Evolutionary conservation across 2,329 filamentous ascomycete genomes (phyloP).

Genomic region (Colletotrichum zoysiae): DNA sequence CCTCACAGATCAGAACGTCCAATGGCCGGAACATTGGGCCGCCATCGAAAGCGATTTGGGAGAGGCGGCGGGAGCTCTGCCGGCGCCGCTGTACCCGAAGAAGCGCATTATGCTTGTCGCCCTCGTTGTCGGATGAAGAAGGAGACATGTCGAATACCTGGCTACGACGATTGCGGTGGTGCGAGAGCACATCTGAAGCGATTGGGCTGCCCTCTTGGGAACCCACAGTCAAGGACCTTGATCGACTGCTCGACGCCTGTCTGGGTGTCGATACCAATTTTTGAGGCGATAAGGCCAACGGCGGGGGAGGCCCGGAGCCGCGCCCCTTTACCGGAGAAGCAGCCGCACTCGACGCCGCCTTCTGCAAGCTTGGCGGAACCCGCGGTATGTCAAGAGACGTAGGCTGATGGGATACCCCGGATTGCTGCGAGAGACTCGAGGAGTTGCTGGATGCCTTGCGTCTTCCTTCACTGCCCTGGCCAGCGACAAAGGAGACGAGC

Average conservation of each 20-base stretch:
- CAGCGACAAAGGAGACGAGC: slow-evolving; percentile 95
- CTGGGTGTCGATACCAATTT: slow-evolving; percentile 72
- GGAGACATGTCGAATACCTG: slow-evolving; percentile 97
- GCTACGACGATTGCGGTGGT: slow-evolving; percentile 90
- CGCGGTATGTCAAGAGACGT: slow-evolving; percentile 80
- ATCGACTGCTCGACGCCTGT: slow-evolving; percentile 75
- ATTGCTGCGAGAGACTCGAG: slow-evolving; percentile 85
- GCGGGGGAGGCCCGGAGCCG: slow-evolving; percentile 61
- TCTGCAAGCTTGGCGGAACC: slow-evolving; percentile 69
- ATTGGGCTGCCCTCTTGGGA: slow-evolving; percentile 93
- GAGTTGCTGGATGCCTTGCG: slow-evolving; percentile 94
- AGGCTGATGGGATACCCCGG: slow-evolving; percentile 75
- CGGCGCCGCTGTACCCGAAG: slow-evolving; percentile 92
- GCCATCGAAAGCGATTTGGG: slow-evolving; percentile 87
- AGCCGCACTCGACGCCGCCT: slow-evolving; percentile 65
- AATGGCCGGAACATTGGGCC: slow-evolving; percentile 89
- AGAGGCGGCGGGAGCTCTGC: slow-evolving; percentile 95
- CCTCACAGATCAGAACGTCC: slow-evolving; percentile 96
- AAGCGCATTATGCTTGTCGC: slow-evolving; percentile 89
- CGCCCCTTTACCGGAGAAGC: slow-evolving; percentile 70
- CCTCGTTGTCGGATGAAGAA: slow-evolving; percentile 97
- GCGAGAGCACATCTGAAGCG: slow-evolving; percentile 73
- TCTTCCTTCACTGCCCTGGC: slow-evolving; percentile 80
- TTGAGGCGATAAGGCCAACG: slow-evolving; percentile 70
- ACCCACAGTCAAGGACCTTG: slow-evolving; percentile 91